These are phyloP conservation scores for Gracilaria gracilis DNA, from an alignment of 23 red algal species.

Conservation along the genomic window DNA sequence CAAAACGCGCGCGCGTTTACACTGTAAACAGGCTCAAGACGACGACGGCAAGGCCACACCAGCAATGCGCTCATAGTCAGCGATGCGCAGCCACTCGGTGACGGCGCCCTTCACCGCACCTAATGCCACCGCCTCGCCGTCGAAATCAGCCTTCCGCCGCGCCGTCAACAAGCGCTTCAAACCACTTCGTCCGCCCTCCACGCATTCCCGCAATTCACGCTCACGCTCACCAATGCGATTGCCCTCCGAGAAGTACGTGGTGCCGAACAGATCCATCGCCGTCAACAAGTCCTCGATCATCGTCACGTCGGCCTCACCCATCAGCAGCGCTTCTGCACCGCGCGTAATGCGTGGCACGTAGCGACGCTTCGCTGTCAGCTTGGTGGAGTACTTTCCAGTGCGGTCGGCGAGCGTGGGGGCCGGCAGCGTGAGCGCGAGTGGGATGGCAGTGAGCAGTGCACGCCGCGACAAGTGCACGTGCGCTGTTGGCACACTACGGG, in stretches of 20 bases:
- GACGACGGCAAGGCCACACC: neutral
- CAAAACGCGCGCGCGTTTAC: too few relatives aligned
- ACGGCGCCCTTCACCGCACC: neutral
- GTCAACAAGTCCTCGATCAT: constrained; percentile 17
- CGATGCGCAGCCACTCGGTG: neutral
- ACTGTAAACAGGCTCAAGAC: neutral
- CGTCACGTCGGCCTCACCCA: neutral
- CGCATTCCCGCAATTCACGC: constrained; percentile 8
- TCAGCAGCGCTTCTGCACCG: constrained; percentile 19
- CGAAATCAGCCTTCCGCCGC: neutral
- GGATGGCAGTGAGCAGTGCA: too few relatives aligned
- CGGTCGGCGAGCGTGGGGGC: constrained; percentile 55
- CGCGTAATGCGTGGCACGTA: constrained; percentile 67
- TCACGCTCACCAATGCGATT: constrained; percentile 63
- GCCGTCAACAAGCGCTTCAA: neutral
- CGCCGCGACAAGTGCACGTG: neutral
- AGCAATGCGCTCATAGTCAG: constrained; percentile 23
- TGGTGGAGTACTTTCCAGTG: constrained; percentile 80
- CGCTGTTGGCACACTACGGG: neutral
- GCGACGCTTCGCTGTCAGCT: constrained; percentile 79
- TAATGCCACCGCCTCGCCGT: neutral
- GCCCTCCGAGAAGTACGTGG: constrained; percentile 75
- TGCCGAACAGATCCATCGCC: constrained; percentile 56
- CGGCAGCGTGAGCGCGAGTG: neutral
- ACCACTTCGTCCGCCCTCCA: neutral